Base-by-base conservation (phyloP, 2,329 filamentous ascomycete genomes). In the Amesomyces nigricolor region DNA sequence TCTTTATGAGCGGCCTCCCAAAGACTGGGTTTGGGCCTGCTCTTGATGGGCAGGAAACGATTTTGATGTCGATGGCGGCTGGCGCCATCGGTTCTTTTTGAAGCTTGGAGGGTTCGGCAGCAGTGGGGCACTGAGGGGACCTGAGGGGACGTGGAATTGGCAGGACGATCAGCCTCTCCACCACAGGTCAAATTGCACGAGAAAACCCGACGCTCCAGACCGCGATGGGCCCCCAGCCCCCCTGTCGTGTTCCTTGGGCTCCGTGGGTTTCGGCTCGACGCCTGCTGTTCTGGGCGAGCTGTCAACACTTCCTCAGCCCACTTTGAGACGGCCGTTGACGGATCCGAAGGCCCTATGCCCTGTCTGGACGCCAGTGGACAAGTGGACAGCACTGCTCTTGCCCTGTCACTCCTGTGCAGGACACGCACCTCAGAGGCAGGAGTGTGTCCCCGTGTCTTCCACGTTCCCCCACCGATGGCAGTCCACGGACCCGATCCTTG, bases 191-290 rank as follows among this genome's bases (percentile, higher is more conserved):
- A 50, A 51, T 40, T 30, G 48, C 47, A 58, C 30, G 30, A 43
- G 10, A 32, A 44, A 43, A 51, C 9, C 19, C 35, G 45, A 35
- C 45, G 60, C 53, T 64, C 62, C 48, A 61, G 63, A 63, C 63
- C 60, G 43, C 44, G 14, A 63, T 58, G 22, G 60, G 55, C 61
- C 58, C 10, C 49, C 16, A 11, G 19, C 40, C 39, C 39, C 61
- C 62, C 62, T 63, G 62, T 53, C 57, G 32, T 35, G 32, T 35
- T 35, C 32, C 32, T 35, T 35, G 11, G 32, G 32, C 53, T 26
- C 6, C 22, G 22, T 42, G 32, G 26, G 10, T 14, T 32, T 40
- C 46, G 43, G 35, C 45, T 47, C 38, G 46, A n/a, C 45, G 54
- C 40, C 47, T 47, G 43, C 54, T 59, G 26, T 50, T 52, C 51